Base-by-base conservation (phyloP, 2,329 filamentous ascomycete genomes). In the Colletotrichum falcatum region DNA sequence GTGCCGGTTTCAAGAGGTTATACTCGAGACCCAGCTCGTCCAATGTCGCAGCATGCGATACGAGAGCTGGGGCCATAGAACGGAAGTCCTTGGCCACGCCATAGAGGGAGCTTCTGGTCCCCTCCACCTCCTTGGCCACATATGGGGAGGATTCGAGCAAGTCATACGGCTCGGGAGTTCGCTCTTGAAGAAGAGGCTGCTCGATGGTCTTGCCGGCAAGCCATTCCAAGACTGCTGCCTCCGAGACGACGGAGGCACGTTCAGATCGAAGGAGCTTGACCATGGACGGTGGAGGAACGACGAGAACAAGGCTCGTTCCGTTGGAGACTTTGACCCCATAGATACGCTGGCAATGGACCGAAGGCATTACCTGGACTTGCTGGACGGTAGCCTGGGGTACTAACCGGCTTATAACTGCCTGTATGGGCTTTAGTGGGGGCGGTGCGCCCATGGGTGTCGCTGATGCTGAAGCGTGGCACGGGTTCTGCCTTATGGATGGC, bases 221-320 rank as follows among this genome's bases (percentile, higher is more conserved):
- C 85, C 85, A 88, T 63, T 76, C 78, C 46, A 88, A 74, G 2
- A 86, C 73, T 11, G 79, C 75, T 12, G 83, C 82, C 73, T 88
- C 86, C 28, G 84, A 83, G 30, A 78, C 75, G 59, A 85, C 77
- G 51, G 83, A 80, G 44, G 76, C 80, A 58, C 81, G 81, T 74
- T 88, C 86, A 59, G 78, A 83, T 37, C 86, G 82, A 39, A 88
- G 78, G 35, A 86, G 77, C 64, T 82, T 81, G 60, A 82, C 76
- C 68, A 81, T 79, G n/a, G 79, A 73, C 44, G 80, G 77, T 8
- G 83, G 83, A n/a, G 84, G 77, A 5, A 86, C 74, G 44, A 82
- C 80, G 49, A 88, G 78, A 35, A 83, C 70, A 30, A 87, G 74
- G 12, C 74, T 77, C 20, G 79, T 79, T 9, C 79, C 81, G 63